Percentiles rank a stretch among this genome's conserved stretches.
These are phyloP conservation scores for Terfezia boudieri DNA, from an alignment of 495 filamentous ascomycete genomes.

Conservation along the genomic window DNA sequence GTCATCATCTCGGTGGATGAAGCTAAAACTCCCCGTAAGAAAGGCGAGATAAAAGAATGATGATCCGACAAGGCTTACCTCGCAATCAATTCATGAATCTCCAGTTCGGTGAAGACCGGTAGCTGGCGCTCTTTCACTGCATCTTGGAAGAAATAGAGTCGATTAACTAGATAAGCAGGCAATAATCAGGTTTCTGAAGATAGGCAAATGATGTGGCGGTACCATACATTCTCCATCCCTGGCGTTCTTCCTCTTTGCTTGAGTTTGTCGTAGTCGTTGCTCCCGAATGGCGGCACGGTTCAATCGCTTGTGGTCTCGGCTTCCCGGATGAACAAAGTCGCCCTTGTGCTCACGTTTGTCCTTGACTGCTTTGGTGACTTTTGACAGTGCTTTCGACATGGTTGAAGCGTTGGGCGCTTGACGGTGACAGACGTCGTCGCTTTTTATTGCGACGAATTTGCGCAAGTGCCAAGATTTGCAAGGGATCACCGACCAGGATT, in stretches of 20 bases:
- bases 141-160: conserved; percentile 15
- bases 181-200: background rate
- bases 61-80: background rate
- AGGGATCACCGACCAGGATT: too few species aligned
- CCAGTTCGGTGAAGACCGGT: conserved; percentile 10
- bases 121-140: conserved; percentile 11
- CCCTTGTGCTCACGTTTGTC: background rate
- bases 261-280: conserved; percentile 9
- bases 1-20: conserved; percentile 53
- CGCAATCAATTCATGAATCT: background rate
- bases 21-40: conserved; percentile 26
- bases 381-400: background rate
- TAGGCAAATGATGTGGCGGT: background rate
- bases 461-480: too few species aligned
- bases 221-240: conserved; percentile 10
- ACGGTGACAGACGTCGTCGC: too few species aligned
- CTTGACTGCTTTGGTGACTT: background rate
- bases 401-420: background rate
- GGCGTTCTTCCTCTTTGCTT: conserved; percentile 1
- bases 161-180: conserved; percentile 6
- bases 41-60: background rate
- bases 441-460: too few species aligned
- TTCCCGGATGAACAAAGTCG: conserved; percentile 1
- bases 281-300: conserved; percentile 14
- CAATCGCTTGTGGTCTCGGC: conserved; percentile 15